Conservation (phyloP, 495 filamentous ascomycete genomes). For the Penicillium coprophilum region DNA sequence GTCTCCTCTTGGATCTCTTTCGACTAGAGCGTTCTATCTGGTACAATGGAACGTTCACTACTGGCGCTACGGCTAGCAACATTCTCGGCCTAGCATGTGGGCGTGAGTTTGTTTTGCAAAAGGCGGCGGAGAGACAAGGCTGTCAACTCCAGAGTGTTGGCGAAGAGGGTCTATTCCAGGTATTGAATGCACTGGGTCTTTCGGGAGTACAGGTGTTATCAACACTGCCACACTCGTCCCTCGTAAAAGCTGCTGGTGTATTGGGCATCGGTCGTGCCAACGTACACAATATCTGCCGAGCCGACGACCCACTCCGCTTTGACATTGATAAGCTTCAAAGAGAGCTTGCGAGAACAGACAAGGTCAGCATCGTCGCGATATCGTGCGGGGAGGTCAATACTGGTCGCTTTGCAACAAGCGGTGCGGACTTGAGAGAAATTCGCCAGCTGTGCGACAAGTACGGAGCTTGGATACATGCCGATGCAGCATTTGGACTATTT, state of each 20-base stretch:
- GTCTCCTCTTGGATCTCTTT: slow-evolving; percentile 68
- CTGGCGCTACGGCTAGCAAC: slow-evolving; percentile 85
- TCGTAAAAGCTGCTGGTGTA: slow-evolving; percentile 78
- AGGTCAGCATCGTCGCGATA: slow-evolving; percentile 71
- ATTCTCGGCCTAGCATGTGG: slow-evolving; percentile 77
- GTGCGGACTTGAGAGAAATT: slow-evolving; percentile 61
- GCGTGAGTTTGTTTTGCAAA: slow-evolving; percentile 62
- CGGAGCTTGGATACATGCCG: slow-evolving; percentile 85
- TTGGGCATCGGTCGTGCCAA: slow-evolving; percentile 74
- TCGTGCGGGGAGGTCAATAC: slow-evolving; percentile 92
- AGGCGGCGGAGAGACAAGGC: slow-evolving; percentile 37
- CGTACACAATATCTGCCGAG: slow-evolving; percentile 58
- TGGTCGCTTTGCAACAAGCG: slow-evolving; percentile 70
- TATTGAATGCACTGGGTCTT: slow-evolving; percentile 61
- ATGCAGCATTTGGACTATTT: slow-evolving; percentile 89
- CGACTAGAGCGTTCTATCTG: slow-evolving; percentile 52
- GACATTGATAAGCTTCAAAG: slow-evolving; percentile 62
- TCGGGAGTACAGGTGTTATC: slow-evolving; percentile 73
- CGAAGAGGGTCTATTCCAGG: slow-evolving; percentile 65
- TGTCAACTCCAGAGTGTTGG: slow-evolving; percentile 55
- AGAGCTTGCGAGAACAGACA: slow-evolving; percentile 47
- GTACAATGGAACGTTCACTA: slow-evolving; percentile 72
- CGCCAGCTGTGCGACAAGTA: slow-evolving; percentile 70
- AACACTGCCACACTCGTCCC: slow-evolving; percentile 76
- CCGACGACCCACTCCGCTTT: slow-evolving; percentile 60